Conservation (phyloP, 306 rosid species). For the Gastrolobium bilobum region DNA sequence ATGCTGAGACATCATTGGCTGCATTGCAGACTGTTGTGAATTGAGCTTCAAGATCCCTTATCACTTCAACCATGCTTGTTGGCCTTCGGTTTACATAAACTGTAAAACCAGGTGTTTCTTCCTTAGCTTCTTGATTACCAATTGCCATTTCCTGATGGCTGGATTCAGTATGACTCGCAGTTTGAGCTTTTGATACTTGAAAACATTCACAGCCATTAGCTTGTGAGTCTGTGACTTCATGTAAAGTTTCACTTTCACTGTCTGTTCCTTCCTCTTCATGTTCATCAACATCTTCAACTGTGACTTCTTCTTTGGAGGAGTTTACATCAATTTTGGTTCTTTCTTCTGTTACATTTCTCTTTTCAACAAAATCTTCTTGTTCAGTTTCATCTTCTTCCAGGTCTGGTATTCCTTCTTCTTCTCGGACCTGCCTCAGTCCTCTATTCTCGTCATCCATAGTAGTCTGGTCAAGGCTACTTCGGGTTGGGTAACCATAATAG, state of each 20-base stretch:
- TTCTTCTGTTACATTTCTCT: constrained; percentile 60
- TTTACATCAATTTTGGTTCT: constrained; percentile 53
- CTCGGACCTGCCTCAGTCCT: constrained; percentile 78
- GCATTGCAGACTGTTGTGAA: constrained; percentile 74
- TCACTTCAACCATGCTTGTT: constrained; percentile 84
- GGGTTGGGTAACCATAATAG: constrained; percentile 76
- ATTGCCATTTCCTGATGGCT: constrained; percentile 59
- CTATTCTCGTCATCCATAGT: constrained; percentile 71
- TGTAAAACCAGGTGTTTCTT: constrained; percentile 83
- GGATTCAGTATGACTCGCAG: constrained; percentile 60
- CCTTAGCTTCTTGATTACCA: constrained; percentile 60
- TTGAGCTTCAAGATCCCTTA: constrained; percentile 83
- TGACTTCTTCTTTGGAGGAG: constrained; percentile 64
- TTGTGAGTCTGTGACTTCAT: constrained; percentile 47
- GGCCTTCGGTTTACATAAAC: constrained; percentile 86
- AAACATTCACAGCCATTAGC: constrained; percentile 50
- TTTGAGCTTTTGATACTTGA: constrained; percentile 67
- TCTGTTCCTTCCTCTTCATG: constrained; percentile 57
- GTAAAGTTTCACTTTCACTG: constrained; percentile 49
- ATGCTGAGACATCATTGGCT: constrained; percentile 74
- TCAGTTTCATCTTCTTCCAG: constrained; percentile 81
- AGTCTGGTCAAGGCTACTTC: constrained; percentile 58
- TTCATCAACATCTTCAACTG: constrained; percentile 72
- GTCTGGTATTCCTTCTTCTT: constrained; percentile 95
- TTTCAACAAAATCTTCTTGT: constrained; percentile 56